Evolutionary conservation across 2,329 filamentous ascomycete genomes (phyloP), one percentile per base, ranked within the genome.

Genomic region (Myriosclerotinia curreyana): DNA sequence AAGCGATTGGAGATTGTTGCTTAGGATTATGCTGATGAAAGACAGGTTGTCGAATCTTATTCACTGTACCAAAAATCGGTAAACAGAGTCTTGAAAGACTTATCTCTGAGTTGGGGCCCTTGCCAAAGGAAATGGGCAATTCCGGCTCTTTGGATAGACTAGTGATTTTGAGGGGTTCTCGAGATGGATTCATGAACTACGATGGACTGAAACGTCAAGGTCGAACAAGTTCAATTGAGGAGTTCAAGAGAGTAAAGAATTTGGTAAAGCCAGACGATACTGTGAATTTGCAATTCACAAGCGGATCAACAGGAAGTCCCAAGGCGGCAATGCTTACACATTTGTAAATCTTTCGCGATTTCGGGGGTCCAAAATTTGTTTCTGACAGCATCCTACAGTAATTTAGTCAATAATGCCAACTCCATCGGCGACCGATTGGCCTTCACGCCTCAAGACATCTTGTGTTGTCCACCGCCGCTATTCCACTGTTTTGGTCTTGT

Each of bases 401-500:
- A 72, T 58, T 48, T 72, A 34, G 69, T 72, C 56, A 71, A 72
- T 46, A 71, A 72, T 44, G 65, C 67, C 15, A 65, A 53, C n/a
- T 68, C 65, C 9, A 70, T 71, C 22, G 69, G 70, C 4, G 52
- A 67, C 48, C 66, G 70, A 22, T 65, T 72, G 87, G 81, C 83
- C 7, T 80, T 94, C 20, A 86, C 84, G 0, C 77, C 83, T 3
- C 78, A 80, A 53, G 89, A 93, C 72, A 79, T 87, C 9, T 80
- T 95, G 14, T 94, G 90, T 79, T 95, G 91, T 74, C 90, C 90
- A 3, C 53, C 61, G 25, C 91, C 91, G 0, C 81, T 95, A 4
- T 95, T 95, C 79, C 91, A 95, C 78, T 94, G 90, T 78, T 94
- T 94, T 73, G 90, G 90, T 1, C 83, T 94, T 9, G 2, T 94